Percentiles rank a stretch among this genome's conserved stretches.
phyloP scores from a whole-genome alignment of 129 eudicot genomes.

The Flaveria trinervia region DNA sequence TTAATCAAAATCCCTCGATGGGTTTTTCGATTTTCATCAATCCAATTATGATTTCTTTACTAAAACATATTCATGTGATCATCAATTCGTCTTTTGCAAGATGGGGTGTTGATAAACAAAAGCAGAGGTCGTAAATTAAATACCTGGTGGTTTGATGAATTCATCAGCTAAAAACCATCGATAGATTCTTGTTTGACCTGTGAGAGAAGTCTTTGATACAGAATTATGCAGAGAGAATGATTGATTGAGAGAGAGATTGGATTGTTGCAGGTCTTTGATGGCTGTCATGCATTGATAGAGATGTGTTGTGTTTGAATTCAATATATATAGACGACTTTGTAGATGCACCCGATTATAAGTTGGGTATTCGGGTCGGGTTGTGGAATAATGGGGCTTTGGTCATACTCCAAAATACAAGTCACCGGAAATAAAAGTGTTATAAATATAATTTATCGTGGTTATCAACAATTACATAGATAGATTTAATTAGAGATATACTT shows the following conservation, averaged over 20 bases:
- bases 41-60: no score
- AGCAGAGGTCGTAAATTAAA: slow-evolving; percentile 20
- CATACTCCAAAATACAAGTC: neutral
- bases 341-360: neutral
- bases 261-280: slow-evolving; percentile 12
- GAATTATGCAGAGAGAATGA: slow-evolving; percentile 5
- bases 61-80: slow-evolving; percentile 8
- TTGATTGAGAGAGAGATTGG: neutral
- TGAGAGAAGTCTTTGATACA: neutral
- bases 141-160: slow-evolving; percentile 27
- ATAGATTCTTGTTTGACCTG: neutral
- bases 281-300: slow-evolving; percentile 4
- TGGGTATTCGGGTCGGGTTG: slow-evolving; percentile 18
- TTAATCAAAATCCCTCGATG: neutral
- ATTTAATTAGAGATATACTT: no score
- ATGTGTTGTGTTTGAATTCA: slow-evolving; percentile 7
- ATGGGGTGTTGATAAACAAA: neutral
- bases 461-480: no score
- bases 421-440: no score
- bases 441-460: no score
- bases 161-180: slow-evolving; percentile 17
- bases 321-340: neutral
- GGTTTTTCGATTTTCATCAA: no score
- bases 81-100: slow-evolving; percentile 14
- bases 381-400: neutral